Evolutionary conservation across 2,329 filamentous ascomycete species (phyloP), one percentile per base, ranked within the genome.

Genomic region (Bretziella fagacearum): DNA sequence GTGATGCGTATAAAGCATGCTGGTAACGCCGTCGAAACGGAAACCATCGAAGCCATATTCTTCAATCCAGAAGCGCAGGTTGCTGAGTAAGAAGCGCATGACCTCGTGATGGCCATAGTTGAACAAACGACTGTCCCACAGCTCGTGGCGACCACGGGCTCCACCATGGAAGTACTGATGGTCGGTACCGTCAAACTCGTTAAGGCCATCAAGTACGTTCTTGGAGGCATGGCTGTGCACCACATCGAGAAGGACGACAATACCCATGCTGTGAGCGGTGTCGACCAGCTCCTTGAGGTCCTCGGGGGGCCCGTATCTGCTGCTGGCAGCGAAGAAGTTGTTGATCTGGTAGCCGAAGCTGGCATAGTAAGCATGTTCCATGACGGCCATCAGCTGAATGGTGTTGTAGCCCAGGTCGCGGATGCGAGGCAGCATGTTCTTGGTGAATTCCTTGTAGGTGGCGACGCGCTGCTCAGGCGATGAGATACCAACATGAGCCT

Each of bases 281-380:
- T 98, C 91, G 53, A 98, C 84, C 42, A 98, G 73, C 68, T 96
- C 89, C 63, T 94, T 98, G 55, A 98, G 69, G 30, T 96, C 91
- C 58, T 98, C 91, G 0, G 91, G 91, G 1, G 79, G 74, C 35
- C 91, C 91, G 59, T 94, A 98, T 52, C 91, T 79, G 62, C 89
- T 96, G 63, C 87, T 95, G 10, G 89, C 87, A 23, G 91, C 91
- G 57, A 96, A 98, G 70, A 98, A 98, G 63, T 83, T 95, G 68
- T 96, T 98, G 65, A 98, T 77, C 63, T 98, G 91, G 63, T 98
- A 98, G 40, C 91, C 91, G 57, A 98, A 98, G 59, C 89, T 96
- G 57, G 91, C 91, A 61, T 98, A 98, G 70, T 98, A 98, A 43
- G 91, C 91, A 64, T 98, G 91, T 61, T 98, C 91, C 89, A 98